Percentiles rank a stretch among this genome's conserved stretches.
Conservation (phyloP, 179 eudicot genomes). For the Gypsophila paniculata region DNA sequence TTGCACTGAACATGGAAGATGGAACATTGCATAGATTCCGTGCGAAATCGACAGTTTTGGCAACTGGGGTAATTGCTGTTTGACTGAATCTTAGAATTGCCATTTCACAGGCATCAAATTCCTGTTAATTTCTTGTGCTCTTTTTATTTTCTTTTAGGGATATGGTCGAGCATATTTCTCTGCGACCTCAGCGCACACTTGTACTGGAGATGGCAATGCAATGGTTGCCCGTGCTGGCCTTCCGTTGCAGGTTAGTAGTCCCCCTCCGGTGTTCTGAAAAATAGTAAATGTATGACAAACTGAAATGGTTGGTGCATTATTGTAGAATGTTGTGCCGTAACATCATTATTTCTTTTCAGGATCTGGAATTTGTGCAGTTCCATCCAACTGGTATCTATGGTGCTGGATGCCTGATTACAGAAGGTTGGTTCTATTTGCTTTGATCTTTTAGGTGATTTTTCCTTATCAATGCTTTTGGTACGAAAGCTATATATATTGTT, state of each 20-base stretch:
- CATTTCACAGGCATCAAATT: background rate
- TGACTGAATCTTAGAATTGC: background rate
- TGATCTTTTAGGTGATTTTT: background rate
- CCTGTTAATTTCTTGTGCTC: background rate
- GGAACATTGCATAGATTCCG: constrained; percentile 90
- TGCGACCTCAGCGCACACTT: constrained; percentile 99
- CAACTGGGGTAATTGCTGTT: constrained; percentile 72
- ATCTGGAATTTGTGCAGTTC: constrained; percentile 93
- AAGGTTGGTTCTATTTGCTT: constrained; percentile 46
- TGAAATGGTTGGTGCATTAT: background rate
- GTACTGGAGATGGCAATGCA: constrained; percentile 99
- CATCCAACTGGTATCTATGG: constrained; percentile 99
- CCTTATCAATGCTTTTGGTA: background rate
- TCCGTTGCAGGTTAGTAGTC: constrained; percentile 53
- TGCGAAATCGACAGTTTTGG: constrained; percentile 82
- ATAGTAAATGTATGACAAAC: constrained; percentile 8
- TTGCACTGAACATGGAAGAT: constrained; percentile 95
- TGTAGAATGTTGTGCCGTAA: background rate
- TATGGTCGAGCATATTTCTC: constrained; percentile 97
- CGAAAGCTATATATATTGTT: too few species aligned
- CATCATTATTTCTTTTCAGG: constrained; percentile 40
- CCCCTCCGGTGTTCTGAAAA: background rate
- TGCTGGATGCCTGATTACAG: constrained; percentile 97
- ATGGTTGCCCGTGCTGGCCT: constrained; percentile 99
- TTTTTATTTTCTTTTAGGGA: constrained; percentile 42